Evolutionary conservation across 2,329 filamentous ascomycete species (phyloP).

Genomic region (Epichloe brachyelytri): DNA sequence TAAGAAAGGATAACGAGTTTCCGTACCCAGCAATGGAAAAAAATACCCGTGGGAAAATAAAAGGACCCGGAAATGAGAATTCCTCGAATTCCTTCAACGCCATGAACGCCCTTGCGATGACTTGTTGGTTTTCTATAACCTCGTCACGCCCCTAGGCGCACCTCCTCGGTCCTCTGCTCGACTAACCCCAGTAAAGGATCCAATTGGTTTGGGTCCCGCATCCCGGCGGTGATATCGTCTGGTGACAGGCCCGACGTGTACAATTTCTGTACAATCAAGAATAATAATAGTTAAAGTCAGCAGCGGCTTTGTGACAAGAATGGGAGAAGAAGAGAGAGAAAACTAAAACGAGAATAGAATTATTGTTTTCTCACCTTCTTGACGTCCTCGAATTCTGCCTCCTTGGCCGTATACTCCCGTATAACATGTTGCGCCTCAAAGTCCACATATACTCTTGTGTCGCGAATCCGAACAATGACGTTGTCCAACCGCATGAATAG

Average conservation of each 20-base stretch:
- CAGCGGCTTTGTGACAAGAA: not conserved
- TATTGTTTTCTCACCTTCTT: conserved; percentile 42
- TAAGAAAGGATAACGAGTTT: too few relatives aligned
- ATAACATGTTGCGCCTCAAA: conserved; percentile 69
- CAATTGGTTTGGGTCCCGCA: conserved; percentile 70
- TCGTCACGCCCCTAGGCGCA: conserved; percentile 10
- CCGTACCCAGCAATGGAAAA: not conserved
- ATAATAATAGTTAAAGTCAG: not conserved
- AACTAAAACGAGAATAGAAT: too few relatives aligned
- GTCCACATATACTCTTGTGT: conserved; percentile 86
- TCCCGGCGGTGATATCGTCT: conserved; percentile 61
- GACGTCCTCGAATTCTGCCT: conserved; percentile 67
- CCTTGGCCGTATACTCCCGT: conserved; percentile 80
- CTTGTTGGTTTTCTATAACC: not conserved
- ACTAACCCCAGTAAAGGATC: conserved; percentile 56
- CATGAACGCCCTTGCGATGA: not conserved
- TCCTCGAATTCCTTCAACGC: not conserved
- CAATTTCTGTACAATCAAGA: conserved; percentile 26
- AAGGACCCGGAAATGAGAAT: not conserved
- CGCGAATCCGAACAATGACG: conserved; percentile 74
- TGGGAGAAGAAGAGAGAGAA: conserved; percentile 4
- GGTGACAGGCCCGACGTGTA: conserved; percentile 38
- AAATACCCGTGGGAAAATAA: not conserved
- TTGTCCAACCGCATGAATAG: conserved; percentile 91
- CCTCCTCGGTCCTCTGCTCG: conserved; percentile 49